These are phyloP conservation scores for Erodium trifolium DNA, from an alignment of 441 rosid genomes.

Conservation along the genomic window DNA sequence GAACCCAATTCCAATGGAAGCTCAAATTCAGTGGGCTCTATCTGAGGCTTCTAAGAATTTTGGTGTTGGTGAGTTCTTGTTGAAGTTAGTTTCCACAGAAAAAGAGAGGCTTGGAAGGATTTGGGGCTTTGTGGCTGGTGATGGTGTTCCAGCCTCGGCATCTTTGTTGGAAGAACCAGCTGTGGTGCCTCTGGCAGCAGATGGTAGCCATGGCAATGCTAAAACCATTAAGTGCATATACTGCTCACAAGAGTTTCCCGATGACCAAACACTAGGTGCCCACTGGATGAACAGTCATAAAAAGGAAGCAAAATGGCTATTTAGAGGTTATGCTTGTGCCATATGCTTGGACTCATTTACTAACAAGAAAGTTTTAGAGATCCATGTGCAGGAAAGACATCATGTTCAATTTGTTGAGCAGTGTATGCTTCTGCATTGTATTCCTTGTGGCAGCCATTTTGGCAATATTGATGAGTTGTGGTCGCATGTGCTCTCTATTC, in stretches of 20 bases:
- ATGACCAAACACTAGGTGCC: conserved; percentile 45
- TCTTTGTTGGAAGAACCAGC: conserved; percentile 36
- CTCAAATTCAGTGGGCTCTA: conserved; percentile 93
- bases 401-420: conserved; percentile 83
- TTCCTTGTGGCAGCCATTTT: conserved; percentile 84
- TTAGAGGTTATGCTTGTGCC: conserved; percentile 89
- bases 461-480: conserved; percentile 81
- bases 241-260: conserved; percentile 46
- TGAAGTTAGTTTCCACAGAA: conserved; percentile 67
- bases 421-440: conserved; percentile 93
- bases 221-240: conserved; percentile 50
- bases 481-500: conserved; percentile 66
- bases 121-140: conserved; percentile 62
- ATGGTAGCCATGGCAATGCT: conserved; percentile 33
- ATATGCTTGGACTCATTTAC: conserved; percentile 93
- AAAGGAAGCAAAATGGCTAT: conserved; percentile 75
- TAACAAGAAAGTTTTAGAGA: conserved; percentile 59
- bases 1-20: conserved; percentile 91
- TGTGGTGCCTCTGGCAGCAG: conserved; percentile 33
- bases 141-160: conserved; percentile 32
- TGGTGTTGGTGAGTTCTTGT: conserved; percentile 55
- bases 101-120: conserved; percentile 60
- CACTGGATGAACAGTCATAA: conserved; percentile 70
- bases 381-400: conserved; percentile 92
- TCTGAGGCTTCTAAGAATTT: conserved; percentile 76